Evolutionary conservation across 2,329 filamentous ascomycete species (phyloP).

Genomic region (Botrytis cinerea): DNA sequence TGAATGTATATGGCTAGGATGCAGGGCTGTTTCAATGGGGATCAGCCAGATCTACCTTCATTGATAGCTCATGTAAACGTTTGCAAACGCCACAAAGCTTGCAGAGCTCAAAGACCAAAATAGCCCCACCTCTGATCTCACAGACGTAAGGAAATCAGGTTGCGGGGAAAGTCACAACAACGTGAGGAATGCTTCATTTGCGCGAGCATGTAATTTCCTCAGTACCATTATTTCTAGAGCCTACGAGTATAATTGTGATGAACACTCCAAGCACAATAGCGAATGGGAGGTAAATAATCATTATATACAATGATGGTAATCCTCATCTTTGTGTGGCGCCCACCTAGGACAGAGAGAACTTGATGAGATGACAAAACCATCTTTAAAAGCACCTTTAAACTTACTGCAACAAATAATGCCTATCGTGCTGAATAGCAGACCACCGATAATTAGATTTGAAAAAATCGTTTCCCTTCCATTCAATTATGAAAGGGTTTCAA

Average conservation of each 20-base stretch:
- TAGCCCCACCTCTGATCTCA: constrained; percentile 20
- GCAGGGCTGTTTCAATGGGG: constrained; percentile 34
- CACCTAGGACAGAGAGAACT: not conserved
- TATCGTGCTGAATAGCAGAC: not conserved
- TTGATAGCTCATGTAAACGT: constrained; percentile 28
- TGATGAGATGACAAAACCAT: not conserved
- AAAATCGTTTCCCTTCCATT: constrained; percentile 19
- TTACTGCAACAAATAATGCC: constrained; percentile 10
- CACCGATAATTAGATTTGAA: constrained; percentile 6
- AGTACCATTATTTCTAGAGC: constrained; percentile 8
- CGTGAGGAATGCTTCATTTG: constrained; percentile 40
- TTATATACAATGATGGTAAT: constrained; percentile 5
- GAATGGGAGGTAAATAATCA: not conserved
- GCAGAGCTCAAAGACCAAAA: constrained; percentile 19
- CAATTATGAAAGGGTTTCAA: constrained; percentile 15
- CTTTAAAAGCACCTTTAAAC: not conserved
- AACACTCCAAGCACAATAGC: not conserved
- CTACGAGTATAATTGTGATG: not conserved
- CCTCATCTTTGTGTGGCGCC: constrained; percentile 2
- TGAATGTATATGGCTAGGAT: constrained; percentile 27
- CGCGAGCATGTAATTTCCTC: constrained; percentile 32
- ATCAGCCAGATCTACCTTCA: constrained; percentile 29
- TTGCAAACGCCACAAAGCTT: constrained; percentile 28
- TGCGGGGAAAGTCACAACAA: constrained; percentile 29
- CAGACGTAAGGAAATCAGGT: constrained; percentile 35